Conservation (phyloP, 1,284 basidiomycete species). For the Butyriboletus pseudospeciosus region DNA sequence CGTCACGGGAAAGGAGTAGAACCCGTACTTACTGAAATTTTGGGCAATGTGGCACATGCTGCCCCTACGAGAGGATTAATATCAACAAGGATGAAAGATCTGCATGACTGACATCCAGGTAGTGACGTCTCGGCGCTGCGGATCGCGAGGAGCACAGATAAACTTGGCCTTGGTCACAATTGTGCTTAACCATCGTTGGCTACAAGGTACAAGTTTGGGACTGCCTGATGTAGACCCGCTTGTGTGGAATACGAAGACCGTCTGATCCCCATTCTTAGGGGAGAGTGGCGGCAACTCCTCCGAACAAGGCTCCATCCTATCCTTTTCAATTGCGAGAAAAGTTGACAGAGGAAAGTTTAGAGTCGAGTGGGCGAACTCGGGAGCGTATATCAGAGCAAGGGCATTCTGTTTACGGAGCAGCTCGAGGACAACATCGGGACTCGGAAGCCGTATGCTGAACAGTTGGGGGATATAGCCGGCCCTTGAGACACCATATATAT, state of each 20-base stretch:
- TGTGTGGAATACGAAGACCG: conserved; percentile 67
- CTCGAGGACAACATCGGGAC: conserved; percentile 62
- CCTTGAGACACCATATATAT: conserved; percentile 66
- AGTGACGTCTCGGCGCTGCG: conserved; percentile 57
- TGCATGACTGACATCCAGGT: conserved; percentile 54
- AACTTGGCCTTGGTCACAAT: conserved; percentile 54
- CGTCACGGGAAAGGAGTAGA: conserved; percentile 18
- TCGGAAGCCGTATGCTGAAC: conserved; percentile 66
- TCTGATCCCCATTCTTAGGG: conserved; percentile 40
- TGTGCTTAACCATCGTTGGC: conserved; percentile 54
- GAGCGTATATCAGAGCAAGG: conserved; percentile 58
- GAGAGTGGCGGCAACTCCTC: conserved; percentile 45
- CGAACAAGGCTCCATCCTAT: conserved; percentile 34
- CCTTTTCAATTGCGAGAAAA: conserved; percentile 42
- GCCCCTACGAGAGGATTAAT: conserved; percentile 45
- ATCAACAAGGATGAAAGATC: conserved; percentile 13
- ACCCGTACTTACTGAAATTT: conserved; percentile 52
- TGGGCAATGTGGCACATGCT: conserved; percentile 70
- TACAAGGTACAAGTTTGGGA: conserved; percentile 68
- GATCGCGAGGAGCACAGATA: conserved; percentile 46
- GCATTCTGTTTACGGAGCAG: conserved; percentile 55
- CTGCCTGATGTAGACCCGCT: conserved; percentile 70
- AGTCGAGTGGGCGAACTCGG: conserved; percentile 39
- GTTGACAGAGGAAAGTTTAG: conserved; percentile 44
- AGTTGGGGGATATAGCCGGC: conserved; percentile 70